Evolutionary conservation across 331 rosid genomes (phyloP).

Genomic region (Prunus yedoensis): DNA sequence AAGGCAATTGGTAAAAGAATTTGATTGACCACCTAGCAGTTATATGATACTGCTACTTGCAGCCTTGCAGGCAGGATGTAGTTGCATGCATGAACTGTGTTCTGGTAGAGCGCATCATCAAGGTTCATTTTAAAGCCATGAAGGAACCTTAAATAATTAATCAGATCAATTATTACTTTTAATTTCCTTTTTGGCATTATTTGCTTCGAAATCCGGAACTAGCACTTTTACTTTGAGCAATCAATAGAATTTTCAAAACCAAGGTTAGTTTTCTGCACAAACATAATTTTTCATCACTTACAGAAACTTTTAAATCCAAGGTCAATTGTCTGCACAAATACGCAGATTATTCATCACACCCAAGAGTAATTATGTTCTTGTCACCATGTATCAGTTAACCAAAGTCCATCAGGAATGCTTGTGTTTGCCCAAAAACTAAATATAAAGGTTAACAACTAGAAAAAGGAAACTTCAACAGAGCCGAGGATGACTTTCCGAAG

Average conservation of each 20-base stretch:
- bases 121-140: background rate
- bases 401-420: constrained; percentile 12
- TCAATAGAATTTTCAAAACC: background rate
- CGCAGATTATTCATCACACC: constrained; percentile 14
- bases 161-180: too few relatives aligned
- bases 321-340: background rate
- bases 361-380: background rate
- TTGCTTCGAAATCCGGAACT: background rate
- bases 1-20: too few relatives aligned
- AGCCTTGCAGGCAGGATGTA: background rate
- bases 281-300: background rate
- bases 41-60: background rate
- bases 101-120: background rate
- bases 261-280: background rate
- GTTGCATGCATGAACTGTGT: background rate
- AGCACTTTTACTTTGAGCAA: too few relatives aligned
- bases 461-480: constrained; percentile 24
- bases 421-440: constrained; percentile 15
- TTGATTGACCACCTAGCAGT: too few relatives aligned
- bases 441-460: background rate
- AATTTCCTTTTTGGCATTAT: too few relatives aligned
- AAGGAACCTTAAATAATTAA: background rate
- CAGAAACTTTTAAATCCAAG: background rate
- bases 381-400: constrained; percentile 5
- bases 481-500: constrained; percentile 81